Evolutionary conservation across 139 green algal genomes (phyloP).

Genomic region (Pleodorina starrii): DNA sequence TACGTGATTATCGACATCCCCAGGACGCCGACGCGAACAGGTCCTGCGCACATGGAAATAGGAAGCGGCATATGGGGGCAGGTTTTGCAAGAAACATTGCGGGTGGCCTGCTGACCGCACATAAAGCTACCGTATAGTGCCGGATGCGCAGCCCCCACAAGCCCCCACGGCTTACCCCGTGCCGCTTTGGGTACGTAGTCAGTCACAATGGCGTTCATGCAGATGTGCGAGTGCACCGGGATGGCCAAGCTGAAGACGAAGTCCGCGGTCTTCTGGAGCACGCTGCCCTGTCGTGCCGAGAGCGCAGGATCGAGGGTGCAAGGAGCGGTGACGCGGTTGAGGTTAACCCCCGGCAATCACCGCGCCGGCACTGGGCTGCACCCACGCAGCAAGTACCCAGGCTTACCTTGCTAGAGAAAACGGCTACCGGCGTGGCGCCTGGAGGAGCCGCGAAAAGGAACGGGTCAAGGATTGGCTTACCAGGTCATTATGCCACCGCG

Average conservation of each 20-base stretch:
- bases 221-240: conserved; percentile 82
- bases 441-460: background rate
- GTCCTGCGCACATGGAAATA: conserved; percentile 47
- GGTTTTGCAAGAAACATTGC: too few relatives aligned
- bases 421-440: conserved; percentile 51
- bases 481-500: too few relatives aligned
- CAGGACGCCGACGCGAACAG: conserved; percentile 69
- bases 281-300: conserved; percentile 54
- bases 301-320: background rate
- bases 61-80: too few relatives aligned
- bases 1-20: conserved; percentile 70
- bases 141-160: too few relatives aligned
- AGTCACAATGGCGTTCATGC: conserved; percentile 80
- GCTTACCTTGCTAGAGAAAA: conserved; percentile 45
- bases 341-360: too few relatives aligned
- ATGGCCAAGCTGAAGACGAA: conserved; percentile 70
- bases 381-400: too few relatives aligned
- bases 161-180: conserved; percentile 56
- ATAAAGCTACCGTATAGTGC: too few relatives aligned
- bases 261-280: conserved; percentile 66
- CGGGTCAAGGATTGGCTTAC: background rate
- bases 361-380: too few relatives aligned
- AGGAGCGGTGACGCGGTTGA: too few relatives aligned
- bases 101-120: too few relatives aligned
- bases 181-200: conserved; percentile 84